These are phyloP conservation scores for Melampsora occidentalis DNA, from an alignment of 1,284 basidiomycete species.

Conservation along the genomic window DNA sequence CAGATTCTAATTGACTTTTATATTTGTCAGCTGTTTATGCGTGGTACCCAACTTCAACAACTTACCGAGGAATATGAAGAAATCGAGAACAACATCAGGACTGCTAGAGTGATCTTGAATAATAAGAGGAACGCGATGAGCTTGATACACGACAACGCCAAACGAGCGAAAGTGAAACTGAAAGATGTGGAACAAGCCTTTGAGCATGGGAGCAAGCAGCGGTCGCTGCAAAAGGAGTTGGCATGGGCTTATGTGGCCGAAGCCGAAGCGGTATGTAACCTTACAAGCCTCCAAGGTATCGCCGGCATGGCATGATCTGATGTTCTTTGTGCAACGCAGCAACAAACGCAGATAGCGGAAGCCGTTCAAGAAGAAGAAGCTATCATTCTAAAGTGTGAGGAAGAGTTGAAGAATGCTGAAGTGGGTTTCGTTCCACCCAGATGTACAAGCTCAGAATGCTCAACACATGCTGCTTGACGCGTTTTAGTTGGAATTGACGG, in stretches of 20 bases:
- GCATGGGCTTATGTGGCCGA: constrained; percentile 82
- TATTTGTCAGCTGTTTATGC: constrained; percentile 75
- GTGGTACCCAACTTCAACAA: constrained; percentile 85
- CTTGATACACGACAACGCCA: constrained; percentile 65
- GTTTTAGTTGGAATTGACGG: constrained; percentile 53
- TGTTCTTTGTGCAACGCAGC: background rate
- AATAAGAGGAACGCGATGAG: constrained; percentile 65
- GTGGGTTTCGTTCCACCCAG: background rate
- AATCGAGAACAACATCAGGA: constrained; percentile 69
- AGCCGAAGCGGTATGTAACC: constrained; percentile 55
- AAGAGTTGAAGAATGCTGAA: constrained; percentile 59
- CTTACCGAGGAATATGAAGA: constrained; percentile 80
- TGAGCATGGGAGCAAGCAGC: constrained; percentile 66
- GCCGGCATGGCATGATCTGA: background rate
- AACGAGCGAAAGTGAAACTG: constrained; percentile 65
- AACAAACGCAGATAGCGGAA: background rate
- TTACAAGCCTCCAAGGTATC: background rate
- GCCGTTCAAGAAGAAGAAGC: constrained; percentile 21
- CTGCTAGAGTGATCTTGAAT: constrained; percentile 57
- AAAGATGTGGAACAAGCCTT: constrained; percentile 70
- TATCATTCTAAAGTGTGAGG: constrained; percentile 34
- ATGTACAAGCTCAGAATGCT: too few species aligned
- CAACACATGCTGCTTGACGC: background rate
- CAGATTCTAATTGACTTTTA: background rate
- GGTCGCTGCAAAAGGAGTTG: constrained; percentile 73